Evolutionary conservation across 208 protist species (phyloP).

Genomic region (Angomonas deanei): DNA sequence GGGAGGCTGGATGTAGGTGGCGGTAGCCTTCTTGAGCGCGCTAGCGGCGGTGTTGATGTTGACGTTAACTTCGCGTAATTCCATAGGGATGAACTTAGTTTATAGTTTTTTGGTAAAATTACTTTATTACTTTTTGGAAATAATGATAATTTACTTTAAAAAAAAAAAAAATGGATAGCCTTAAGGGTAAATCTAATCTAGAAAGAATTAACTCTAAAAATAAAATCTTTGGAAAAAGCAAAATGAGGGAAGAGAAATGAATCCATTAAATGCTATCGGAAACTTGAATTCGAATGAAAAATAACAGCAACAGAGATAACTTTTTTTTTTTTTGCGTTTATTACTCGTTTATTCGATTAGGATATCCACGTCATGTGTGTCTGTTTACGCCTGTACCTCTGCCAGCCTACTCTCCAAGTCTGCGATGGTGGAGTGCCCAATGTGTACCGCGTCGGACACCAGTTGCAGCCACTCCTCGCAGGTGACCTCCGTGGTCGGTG

Average conservation of each 20-base stretch:
- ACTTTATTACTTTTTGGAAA: slow-evolving; percentile 2
- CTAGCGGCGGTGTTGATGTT: slow-evolving; percentile 13
- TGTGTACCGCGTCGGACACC: slow-evolving; percentile 33
- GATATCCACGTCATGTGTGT: no score
- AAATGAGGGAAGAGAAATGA: slow-evolving; percentile 1
- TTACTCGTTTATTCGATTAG: not conserved
- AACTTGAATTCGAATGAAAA: slow-evolving; percentile 9
- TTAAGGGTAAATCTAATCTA: slow-evolving; percentile 9
- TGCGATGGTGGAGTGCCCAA: slow-evolving; percentile 59
- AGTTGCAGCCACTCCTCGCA: slow-evolving; percentile 31
- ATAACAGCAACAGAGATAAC: not conserved
- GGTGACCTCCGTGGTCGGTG: slow-evolving; percentile 12
- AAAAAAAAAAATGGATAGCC: slow-evolving; percentile 9
- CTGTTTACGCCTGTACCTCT: not conserved
- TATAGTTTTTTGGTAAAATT: not conserved
- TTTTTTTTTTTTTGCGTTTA: not conserved
- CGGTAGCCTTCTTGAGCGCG: slow-evolving; percentile 11
- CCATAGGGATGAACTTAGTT: slow-evolving; percentile 18
- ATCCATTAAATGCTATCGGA: not conserved
- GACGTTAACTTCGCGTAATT: slow-evolving; percentile 37
- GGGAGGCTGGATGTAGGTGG: slow-evolving; percentile 59
- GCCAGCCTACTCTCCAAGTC: slow-evolving; percentile 22
- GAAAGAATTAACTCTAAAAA: slow-evolving; percentile 2
- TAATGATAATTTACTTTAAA: not conserved
- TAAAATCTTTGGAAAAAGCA: slow-evolving; percentile 7